Evolutionary conservation across 371 early-diverging fungal species (phyloP).

Genomic region (Syncephalastrum contaminatum): DNA sequence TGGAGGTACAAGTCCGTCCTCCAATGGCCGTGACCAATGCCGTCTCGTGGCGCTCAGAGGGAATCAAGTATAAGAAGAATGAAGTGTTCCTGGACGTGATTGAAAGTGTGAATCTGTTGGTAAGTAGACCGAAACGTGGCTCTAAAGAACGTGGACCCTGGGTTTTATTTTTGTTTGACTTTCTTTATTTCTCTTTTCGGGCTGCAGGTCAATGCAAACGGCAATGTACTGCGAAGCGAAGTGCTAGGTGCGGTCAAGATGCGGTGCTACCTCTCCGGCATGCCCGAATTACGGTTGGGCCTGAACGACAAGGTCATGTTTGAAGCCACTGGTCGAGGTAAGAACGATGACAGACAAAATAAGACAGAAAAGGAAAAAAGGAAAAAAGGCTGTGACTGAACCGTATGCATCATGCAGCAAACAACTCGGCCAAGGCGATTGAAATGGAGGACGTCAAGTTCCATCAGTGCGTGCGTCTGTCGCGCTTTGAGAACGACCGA

Average conservation of each 20-base stretch:
- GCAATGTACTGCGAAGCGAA: conserved; percentile 94
- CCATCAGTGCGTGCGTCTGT: conserved; percentile 97
- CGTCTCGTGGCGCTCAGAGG: conserved; percentile 97
- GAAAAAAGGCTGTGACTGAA: background rate
- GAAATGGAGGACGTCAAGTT: conserved; percentile 99
- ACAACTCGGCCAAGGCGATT: conserved; percentile 89
- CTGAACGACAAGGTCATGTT: conserved; percentile 98
- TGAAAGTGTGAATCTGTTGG: conserved; percentile 95
- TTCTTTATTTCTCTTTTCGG: background rate
- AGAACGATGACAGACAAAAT: conserved; percentile 7
- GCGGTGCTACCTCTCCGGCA: conserved; percentile 95
- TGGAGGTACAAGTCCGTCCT: conserved; percentile 87
- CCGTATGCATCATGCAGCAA: conserved; percentile 13
- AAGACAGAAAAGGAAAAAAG: background rate
- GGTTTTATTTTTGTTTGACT: too few species aligned
- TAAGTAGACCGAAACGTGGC: conserved; percentile 24
- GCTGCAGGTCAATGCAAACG: conserved; percentile 78
- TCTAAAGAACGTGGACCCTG: background rate
- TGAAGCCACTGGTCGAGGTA: conserved; percentile 91
- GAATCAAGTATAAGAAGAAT: conserved; percentile 96
- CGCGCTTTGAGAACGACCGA: conserved; percentile 94
- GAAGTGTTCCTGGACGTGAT: conserved; percentile 98
- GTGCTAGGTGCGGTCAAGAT: conserved; percentile 95
- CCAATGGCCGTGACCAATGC: conserved; percentile 98
- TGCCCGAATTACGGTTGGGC: conserved; percentile 98